These are phyloP conservation scores for Microthlaspi erraticum DNA, from an alignment of 345 rosid genomes.

Conservation along the genomic window DNA sequence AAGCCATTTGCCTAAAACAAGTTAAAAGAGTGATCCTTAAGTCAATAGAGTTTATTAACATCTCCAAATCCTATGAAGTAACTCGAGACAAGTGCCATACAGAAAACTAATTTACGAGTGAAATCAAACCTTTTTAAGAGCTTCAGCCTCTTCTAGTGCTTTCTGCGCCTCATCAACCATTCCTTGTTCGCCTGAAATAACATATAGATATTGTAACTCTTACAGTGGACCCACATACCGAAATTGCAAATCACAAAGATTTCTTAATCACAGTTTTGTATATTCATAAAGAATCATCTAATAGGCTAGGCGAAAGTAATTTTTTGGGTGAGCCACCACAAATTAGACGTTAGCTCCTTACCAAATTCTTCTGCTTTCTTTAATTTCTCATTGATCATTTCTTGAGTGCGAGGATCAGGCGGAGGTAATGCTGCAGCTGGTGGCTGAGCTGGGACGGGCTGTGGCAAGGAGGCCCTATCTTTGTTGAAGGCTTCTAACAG, in stretches of 20 bases:
- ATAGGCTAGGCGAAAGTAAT: background rate
- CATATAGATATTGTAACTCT: background rate
- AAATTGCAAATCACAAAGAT: slow-evolving; percentile 1
- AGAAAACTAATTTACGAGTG: slow-evolving; percentile 13
- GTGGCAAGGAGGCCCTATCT: slow-evolving; percentile 96
- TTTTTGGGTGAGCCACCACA: background rate
- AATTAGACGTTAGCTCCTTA: slow-evolving; percentile 44
- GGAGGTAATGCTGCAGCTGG: slow-evolving; percentile 72
- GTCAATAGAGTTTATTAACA: slow-evolving; percentile 15
- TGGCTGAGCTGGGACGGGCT: slow-evolving; percentile 76
- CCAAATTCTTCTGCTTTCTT: slow-evolving; percentile 99
- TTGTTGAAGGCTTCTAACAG: slow-evolving; percentile 98
- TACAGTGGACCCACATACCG: too few relatives aligned
- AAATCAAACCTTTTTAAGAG: slow-evolving; percentile 84
- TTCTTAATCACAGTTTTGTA: slow-evolving; percentile 8
- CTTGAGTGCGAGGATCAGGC: slow-evolving; percentile 93
- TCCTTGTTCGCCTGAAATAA: slow-evolving; percentile 86
- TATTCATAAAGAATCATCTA: background rate
- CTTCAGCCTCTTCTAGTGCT: slow-evolving; percentile 98
- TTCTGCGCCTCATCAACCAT: slow-evolving; percentile 99
- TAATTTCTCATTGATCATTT: slow-evolving; percentile 97
- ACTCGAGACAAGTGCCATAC: background rate
- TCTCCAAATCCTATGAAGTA: background rate
- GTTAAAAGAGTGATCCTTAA: slow-evolving; percentile 2
- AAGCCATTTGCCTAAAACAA: slow-evolving; percentile 15